Base-by-base conservation (phyloP, 1,284 basidiomycete species). In the Earliella scabrosa region DNA sequence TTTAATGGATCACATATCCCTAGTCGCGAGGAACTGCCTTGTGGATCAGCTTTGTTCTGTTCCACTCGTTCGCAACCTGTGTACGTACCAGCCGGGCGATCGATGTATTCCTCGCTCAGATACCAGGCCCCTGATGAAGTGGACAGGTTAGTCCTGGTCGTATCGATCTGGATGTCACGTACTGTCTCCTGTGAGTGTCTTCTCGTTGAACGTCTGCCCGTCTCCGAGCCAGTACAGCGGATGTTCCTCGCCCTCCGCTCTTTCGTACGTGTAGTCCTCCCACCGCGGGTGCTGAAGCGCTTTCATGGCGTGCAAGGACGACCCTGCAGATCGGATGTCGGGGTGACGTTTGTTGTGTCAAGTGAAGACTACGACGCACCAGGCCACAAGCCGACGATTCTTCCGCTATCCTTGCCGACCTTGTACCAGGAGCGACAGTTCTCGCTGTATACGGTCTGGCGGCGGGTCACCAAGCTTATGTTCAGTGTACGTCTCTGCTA, bases 341-440 rank as follows among this genome's bases (percentile, higher is more conserved):
- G 31, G 11, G 10, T 27, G 32, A 27, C 14, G 23, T n/a, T n/a
- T n/a, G n/a, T n/a, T n/a, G n/a, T n/a, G n/a, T n/a, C n/a, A n/a
- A n/a, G n/a, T n/a, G 6, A 31, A 31, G 29, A 31, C 7, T 13
- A 31, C 13, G 29, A 41, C 68, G 23, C 58, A 80, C 84, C 83
- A 23, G 85, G 86, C 83, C 83, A 88, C 4, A 88, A 69, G 0
- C 75, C 83, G 20, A 77, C 76, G 2, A 87, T 73, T 1, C 81
- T 75, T 2, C 86, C 85, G 54, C 85, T 82, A 61, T 78, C 77
- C 56, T 79, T 79, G 4, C 83, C 83, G 43, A 73, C 74, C 66
- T 88, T 88, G 64, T 88, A 88, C 87, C 87, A 89, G 3, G 83
- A 83, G 7, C 29, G 29, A 63, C 86, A 87, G 54, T 81, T 79